Base-by-base conservation (phyloP, 768 basidiomycete genomes). In the Chlorophyllum brunneum region DNA sequence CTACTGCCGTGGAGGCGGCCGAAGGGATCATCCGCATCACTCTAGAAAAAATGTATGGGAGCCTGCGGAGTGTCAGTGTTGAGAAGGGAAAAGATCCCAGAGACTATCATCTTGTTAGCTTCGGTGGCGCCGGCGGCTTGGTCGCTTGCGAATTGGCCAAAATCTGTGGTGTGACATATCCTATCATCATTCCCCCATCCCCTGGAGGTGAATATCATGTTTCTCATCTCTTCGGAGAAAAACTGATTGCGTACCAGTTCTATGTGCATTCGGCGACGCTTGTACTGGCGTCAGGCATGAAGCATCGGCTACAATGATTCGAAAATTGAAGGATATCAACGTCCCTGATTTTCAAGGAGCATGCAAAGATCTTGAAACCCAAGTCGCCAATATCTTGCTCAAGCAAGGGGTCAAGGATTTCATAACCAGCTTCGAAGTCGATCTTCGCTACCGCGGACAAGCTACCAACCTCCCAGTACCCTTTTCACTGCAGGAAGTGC, bases 21-120 rank as follows among this genome's bases (percentile, higher is more conserved):
- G 66, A 67, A 43, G 66, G 63, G 0, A 66, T 66, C 30, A 44
- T 67, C 15, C 58, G 60, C 18, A 51, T 67, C 24, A 56, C 65
- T 3, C 57, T 60, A 22, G 65, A 67, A 47, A 63, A 62, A 42
- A 65, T 66, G 58, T 65, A 66, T 36, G 66, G 65, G 4, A 62
- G 63, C 39, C 45, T 67, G 44, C 60, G 64, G 34, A 61, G 63
- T 44, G 62, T 66, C 34, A 64, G 63, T 33, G 59, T 67, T 4
- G 66, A 67, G 46, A 59, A 65, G 52, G 66, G 65, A 23, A 63
- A 67, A 39, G 65, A 67, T 51, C 65, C 64, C 9, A 55, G 65
- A n/a, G 59, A 60, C 15, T 67, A 61, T 37, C 58, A 60, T 45
- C 45, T 67, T 10, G 63, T 65, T 9, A 62, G 63, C 9, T 67